Conservation (phyloP, 2,329 filamentous ascomycete species). For the Grosmannia huntii region DNA sequence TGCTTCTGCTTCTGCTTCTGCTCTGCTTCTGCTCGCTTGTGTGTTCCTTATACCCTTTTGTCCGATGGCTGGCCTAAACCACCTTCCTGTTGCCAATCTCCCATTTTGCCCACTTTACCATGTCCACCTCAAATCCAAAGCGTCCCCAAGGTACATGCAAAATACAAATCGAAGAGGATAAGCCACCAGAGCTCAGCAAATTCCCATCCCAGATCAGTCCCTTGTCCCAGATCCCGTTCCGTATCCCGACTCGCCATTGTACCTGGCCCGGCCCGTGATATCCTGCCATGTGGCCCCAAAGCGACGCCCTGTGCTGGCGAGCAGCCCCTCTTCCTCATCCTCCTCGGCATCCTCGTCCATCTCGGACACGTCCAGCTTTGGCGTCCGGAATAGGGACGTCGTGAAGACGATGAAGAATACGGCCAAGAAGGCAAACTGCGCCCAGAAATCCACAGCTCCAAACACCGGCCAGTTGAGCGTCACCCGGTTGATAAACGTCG, state of each 20-base stretch:
- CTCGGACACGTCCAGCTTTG: conserved; percentile 61
- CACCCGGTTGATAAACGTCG: conserved; percentile 84
- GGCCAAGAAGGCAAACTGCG: conserved; percentile 80
- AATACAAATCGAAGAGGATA: not conserved
- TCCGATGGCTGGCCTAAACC: no score
- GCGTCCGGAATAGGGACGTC: conserved; percentile 67
- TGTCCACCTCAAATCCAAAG: no score
- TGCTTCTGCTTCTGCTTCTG: no score
- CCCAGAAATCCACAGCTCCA: conserved; percentile 87
- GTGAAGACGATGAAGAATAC: conserved; percentile 74
- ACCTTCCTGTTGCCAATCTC: no score
- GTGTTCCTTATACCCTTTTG: no score
- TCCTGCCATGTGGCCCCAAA: conserved; percentile 86
- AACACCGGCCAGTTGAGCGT: conserved; percentile 94
- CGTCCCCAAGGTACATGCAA: no score
- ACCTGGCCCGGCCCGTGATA: conserved; percentile 46
- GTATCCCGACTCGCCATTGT: not conserved
- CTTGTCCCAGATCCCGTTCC: conserved; percentile 1
- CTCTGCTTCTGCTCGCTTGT: no score
- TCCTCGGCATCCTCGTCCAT: conserved; percentile 82
- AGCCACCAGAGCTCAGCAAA: not conserved
- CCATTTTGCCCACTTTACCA: no score
- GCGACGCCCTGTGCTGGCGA: conserved; percentile 69
- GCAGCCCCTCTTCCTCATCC: conserved; percentile 83
- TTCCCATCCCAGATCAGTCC: not conserved